Conservation (phyloP, 73 alveolate species). For the Durusdinium trenchii region DNA sequence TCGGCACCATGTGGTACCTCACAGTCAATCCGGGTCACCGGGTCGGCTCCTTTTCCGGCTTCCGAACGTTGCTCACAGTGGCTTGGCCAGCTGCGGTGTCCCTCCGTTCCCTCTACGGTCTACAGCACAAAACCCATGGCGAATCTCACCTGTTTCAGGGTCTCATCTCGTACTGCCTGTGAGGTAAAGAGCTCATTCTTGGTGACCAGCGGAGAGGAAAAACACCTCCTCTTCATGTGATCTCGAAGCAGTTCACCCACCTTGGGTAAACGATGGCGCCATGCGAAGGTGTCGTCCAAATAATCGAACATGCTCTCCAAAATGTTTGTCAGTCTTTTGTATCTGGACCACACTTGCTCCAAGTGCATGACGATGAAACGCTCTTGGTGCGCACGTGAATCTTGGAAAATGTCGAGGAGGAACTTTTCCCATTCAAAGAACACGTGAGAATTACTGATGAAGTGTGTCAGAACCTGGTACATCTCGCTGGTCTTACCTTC, state of each 20-base stretch:
- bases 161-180: constrained; percentile 67
- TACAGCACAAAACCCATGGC: constrained; percentile 64
- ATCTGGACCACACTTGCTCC: constrained; percentile 90
- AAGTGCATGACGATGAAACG: constrained; percentile 81
- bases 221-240: constrained; percentile 81
- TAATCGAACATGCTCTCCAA: constrained; percentile 81
- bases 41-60: too few relatives aligned
- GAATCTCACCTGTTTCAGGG: constrained; percentile 64
- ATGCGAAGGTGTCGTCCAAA: constrained; percentile 71
- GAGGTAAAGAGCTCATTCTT: constrained; percentile 57
- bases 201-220: constrained; percentile 40
- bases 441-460: constrained; percentile 61
- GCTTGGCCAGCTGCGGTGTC: too few relatives aligned
- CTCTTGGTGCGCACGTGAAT: constrained; percentile 87
- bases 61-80: too few relatives aligned
- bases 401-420: constrained; percentile 64
- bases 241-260: constrained; percentile 74
- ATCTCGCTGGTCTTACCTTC: constrained; percentile 74
- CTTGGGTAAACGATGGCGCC: constrained; percentile 88
- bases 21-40: too few relatives aligned
- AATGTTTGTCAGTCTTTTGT: constrained; percentile 53
- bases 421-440: constrained; percentile 91
- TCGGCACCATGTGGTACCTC: too few relatives aligned
- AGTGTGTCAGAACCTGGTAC: constrained; percentile 87
- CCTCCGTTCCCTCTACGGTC: too few relatives aligned